Evolutionary conservation across 2,329 filamentous ascomycete species (phyloP), one percentile per base, ranked within the genome.

Genomic region (Colletotrichum musae): DNA sequence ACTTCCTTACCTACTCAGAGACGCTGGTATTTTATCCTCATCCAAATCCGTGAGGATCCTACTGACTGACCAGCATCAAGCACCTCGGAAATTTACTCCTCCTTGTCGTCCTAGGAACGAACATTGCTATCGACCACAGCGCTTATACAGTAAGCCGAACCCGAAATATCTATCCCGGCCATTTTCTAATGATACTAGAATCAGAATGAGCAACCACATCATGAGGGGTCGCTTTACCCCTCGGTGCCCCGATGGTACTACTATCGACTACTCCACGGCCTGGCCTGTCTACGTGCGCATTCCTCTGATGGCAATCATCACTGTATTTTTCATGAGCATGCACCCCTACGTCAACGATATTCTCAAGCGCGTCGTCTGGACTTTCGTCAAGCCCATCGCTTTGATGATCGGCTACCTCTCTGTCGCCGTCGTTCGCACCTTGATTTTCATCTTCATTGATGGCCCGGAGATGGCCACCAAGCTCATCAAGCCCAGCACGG

Each of bases 401-500:
- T 39, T 67, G 16, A 6, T 54, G 5, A 39, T 70, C 21, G 68
- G 68, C 45, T 70, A 54, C 41, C 7, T 13, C 58, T 58, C 39
- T 7, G 68, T 68, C 5, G 52, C 43, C n/a, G 12, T 70, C 13
- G 28, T 70, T 12, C 39, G 58, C 10, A 39, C 15, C n/a, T 45
- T 70, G 2, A 54, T 70, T 21, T 70, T 70, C 26, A 12, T 58
- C 58, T 68, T 70, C 52, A 64, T 70, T 21, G 68, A 70, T 12
- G 63, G 63, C 13, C 68, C 68, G 9, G 32, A 52, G 24, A 57
- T 62, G 26, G 15, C 68, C 9, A 5, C 32, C n/a, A n/a, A 21
- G 9, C 24, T 62, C n/a, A 26, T 57, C 18, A 53, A 9, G 6
- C 32, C 28, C 12, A 48, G 50, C 39, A 45, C 10, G 32, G 32